phyloP scores from a whole-genome alignment of 306 rosid genomes.

The Ochetophila trinervis region DNA sequence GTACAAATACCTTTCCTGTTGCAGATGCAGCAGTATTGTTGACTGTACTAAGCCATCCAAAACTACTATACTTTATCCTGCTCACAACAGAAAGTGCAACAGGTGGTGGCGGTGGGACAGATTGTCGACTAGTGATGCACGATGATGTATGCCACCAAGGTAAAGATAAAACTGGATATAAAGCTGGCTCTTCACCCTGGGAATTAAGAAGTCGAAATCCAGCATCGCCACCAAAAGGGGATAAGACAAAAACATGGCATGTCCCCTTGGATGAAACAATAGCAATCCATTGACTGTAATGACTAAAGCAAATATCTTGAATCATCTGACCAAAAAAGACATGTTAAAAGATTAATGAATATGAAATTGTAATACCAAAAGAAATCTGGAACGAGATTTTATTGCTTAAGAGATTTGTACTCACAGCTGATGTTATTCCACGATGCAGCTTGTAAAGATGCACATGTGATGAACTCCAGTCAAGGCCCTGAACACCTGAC shows the following conservation, averaged over 20 bases:
- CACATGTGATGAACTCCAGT: slow-evolving; percentile 72
- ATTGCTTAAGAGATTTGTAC: slow-evolving; percentile 26
- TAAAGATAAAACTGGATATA: slow-evolving; percentile 58
- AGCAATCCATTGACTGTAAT: slow-evolving; percentile 87
- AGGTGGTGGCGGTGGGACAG: slow-evolving; percentile 71
- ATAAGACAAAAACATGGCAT: slow-evolving; percentile 75
- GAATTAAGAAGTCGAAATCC: slow-evolving; percentile 60
- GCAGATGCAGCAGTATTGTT: slow-evolving; percentile 48
- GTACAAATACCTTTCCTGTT: slow-evolving; percentile 81
- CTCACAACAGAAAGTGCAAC: slow-evolving; percentile 75
- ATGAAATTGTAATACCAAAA: slow-evolving; percentile 17
- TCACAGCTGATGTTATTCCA: slow-evolving; percentile 90
- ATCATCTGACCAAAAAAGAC: slow-evolving; percentile 55
- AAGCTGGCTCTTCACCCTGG: slow-evolving; percentile 60
- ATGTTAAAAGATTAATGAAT: slow-evolving; percentile 10
- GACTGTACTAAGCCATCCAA: slow-evolving; percentile 85
- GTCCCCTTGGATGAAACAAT: slow-evolving; percentile 91
- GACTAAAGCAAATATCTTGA: slow-evolving; percentile 92
- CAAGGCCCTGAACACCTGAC: slow-evolving; percentile 47
- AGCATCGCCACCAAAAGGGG: slow-evolving; percentile 90
- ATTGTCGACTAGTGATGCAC: slow-evolving; percentile 46
- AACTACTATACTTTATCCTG: slow-evolving; percentile 87
- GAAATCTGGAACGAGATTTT: slow-evolving; percentile 18
- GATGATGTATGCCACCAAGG: slow-evolving; percentile 90
- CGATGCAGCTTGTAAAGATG: slow-evolving; percentile 91